Evolutionary conservation across 2,329 filamentous ascomycete species (phyloP).

Genomic region (Aspergillus ibericus): DNA sequence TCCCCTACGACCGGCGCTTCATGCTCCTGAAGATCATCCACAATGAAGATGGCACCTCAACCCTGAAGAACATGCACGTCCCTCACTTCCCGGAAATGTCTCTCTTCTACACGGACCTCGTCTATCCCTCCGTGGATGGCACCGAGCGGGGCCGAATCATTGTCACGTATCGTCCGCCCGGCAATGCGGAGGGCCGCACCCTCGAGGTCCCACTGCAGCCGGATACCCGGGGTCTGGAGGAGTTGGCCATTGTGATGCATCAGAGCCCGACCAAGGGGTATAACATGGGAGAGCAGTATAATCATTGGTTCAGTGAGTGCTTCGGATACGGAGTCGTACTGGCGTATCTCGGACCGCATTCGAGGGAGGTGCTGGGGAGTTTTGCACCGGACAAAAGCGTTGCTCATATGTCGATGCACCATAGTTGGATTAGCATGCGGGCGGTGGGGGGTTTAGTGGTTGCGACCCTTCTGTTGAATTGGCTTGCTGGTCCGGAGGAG

Average conservation of each 20-base stretch:
- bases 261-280: constrained; percentile 59
- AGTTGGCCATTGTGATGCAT: constrained; percentile 59
- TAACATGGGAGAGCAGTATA: constrained; percentile 61
- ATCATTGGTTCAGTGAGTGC: constrained; percentile 66
- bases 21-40: constrained; percentile 62
- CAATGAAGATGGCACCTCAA: constrained; percentile 19
- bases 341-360: constrained; percentile 64
- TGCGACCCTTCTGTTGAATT: constrained; percentile 11
- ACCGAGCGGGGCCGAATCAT: constrained; percentile 35
- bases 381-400: constrained; percentile 47
- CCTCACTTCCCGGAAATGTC: constrained; percentile 58
- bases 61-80: constrained; percentile 61
- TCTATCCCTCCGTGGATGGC: constrained; percentile 24
- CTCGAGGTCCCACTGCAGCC: constrained; percentile 62
- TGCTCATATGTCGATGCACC: constrained; percentile 16
- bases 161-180: constrained; percentile 41
- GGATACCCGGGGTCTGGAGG: constrained; percentile 46
- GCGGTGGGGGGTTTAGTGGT: not conserved
- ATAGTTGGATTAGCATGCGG: not conserved
- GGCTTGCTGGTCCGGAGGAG: not conserved
- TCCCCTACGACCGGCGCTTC: constrained; percentile 67
- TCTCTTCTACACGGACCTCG: constrained; percentile 63
- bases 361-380: constrained; percentile 63
- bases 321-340: constrained; percentile 64
- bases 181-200: constrained; percentile 8